Evolutionary conservation across 2,329 filamentous ascomycete species (phyloP), one percentile per base, ranked within the genome.

Genomic region (Ascochyta lentis): DNA sequence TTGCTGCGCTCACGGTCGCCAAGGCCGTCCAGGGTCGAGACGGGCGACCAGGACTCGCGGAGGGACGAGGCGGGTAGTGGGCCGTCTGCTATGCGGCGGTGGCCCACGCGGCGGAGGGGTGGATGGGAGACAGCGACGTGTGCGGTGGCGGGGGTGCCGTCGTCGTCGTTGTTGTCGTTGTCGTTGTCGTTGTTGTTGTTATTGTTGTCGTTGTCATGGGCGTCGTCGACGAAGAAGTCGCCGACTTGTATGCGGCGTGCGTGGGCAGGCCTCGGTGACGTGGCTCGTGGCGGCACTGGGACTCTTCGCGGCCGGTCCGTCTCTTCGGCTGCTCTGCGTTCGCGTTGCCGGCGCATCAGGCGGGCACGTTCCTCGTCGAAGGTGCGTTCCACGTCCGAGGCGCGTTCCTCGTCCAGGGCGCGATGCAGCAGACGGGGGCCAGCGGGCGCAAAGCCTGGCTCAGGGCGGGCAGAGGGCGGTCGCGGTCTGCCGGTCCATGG

Each of bases 1-100:
- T 56, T 56, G 53, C 53, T 56, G 64, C 92, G 86, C 60, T 91
- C 86, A 55, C 92, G 89, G 75, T 96, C 92, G 34, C 92, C 92
- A 15, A 96, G 83, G 4, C 92, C 92, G 74, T 96, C 88, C 1
- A 89, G 60, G 3, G 64, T 67, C 49, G 69, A 64, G 2, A 65
- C 63, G 6, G 73, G 73, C 40, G 72, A 74, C 73, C 73, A 75
- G 10, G 72, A 74, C 54, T 76, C 73, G 53, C 72, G 71, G 34
- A 75, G 60, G 23, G 74, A 75, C 58, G 72, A 76, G 8, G 67
- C 60, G 15, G 75, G 74, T 29, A 75, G 56, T 0, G 72, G 72
- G 0, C 72, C 71, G 54, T 76, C 70, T 16, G 68, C 66, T 39
- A 76, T 74, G 41, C 65, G 73, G 53, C 74, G 71, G 54, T 72